Evolutionary conservation across 495 filamentous ascomycete species (phyloP).

Genomic region (Cladorrhinum samala): DNA sequence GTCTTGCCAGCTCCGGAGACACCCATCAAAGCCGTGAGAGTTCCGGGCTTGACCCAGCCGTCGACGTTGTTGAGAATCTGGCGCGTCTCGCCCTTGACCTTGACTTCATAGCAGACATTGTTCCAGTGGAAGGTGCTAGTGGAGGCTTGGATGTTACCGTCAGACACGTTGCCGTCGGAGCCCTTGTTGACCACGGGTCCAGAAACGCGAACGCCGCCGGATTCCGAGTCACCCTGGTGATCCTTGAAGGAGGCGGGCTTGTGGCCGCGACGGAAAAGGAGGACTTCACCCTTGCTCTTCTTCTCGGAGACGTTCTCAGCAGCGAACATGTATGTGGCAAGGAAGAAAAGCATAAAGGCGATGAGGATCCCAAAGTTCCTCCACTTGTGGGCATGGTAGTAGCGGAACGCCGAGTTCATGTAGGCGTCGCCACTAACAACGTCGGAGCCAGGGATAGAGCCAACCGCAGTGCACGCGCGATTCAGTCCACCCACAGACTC

Average conservation of each 20-base stretch:
- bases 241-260: conserved; percentile 54
- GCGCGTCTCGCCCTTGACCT: conserved; percentile 71
- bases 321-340: conserved; percentile 58
- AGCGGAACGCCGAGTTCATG: conserved; percentile 53
- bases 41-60: conserved; percentile 89
- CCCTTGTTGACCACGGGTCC: conserved; percentile 31
- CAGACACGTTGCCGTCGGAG: conserved; percentile 34
- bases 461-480: conserved; percentile 56
- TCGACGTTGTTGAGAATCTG: conserved; percentile 77
- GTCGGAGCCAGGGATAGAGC: conserved; percentile 51
- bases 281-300: conserved; percentile 81
- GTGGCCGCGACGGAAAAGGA: conserved; percentile 76
- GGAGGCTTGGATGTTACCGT: conserved; percentile 52
- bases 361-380: conserved; percentile 77
- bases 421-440: conserved; percentile 62
- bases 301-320: conserved; percentile 72
- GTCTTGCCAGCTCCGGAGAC: conserved; percentile 70
- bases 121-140: conserved; percentile 78
- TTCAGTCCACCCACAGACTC: conserved; percentile 31
- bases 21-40: conserved; percentile 83
- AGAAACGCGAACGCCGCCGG: conserved; percentile 41
- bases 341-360: conserved; percentile 64
- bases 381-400: conserved; percentile 61
- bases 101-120: conserved; percentile 81
- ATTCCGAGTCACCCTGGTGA: conserved; percentile 48